phyloP scores from a whole-genome alignment of 495 filamentous ascomycete genomes.

The Podospora pseudoanserina region DNA sequence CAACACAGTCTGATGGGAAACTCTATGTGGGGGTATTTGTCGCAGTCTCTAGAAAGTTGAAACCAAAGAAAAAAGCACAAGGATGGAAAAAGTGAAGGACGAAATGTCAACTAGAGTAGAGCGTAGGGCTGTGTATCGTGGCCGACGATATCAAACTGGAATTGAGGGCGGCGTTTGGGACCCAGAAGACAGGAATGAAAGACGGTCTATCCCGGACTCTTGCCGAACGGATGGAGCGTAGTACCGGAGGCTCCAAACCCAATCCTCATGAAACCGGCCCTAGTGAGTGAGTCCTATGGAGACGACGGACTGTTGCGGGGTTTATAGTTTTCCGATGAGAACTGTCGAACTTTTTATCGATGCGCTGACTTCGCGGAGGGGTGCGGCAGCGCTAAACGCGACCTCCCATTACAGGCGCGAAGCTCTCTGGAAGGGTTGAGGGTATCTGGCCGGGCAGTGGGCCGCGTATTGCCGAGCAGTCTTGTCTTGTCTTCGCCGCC shows the following conservation, averaged over 20 bases:
- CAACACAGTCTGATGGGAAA: slow-evolving; percentile 27
- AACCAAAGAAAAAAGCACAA: slow-evolving; percentile 20
- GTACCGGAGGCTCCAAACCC: slow-evolving; percentile 8
- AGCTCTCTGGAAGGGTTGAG: slow-evolving; percentile 14
- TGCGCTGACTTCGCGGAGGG: slow-evolving; percentile 22
- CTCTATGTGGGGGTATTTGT: slow-evolving; percentile 43
- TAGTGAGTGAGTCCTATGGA: neutral
- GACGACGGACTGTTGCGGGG: neutral
- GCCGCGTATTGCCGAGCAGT: slow-evolving; percentile 18
- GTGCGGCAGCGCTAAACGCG: slow-evolving; percentile 32
- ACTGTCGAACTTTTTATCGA: slow-evolving; percentile 4
- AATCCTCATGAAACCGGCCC: slow-evolving; percentile 11
- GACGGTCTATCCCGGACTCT: slow-evolving; percentile 7
- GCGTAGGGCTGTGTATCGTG: neutral
- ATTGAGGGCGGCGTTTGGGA: slow-evolving; percentile 6
- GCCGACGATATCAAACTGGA: slow-evolving; percentile 8
- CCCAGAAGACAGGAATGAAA: neutral
- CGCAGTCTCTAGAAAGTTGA: slow-evolving; percentile 32
- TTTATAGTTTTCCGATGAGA: neutral
- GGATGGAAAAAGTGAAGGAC: slow-evolving; percentile 9
- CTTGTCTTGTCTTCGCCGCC: slow-evolving; percentile 14
- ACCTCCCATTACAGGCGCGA: slow-evolving; percentile 33
- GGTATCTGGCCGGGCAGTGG: slow-evolving; percentile 9
- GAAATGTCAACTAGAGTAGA: neutral
- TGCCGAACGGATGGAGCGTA: slow-evolving; percentile 12